Evolutionary conservation across 139 green algal genomes (phyloP), one percentile per base, ranked within the genome.

Genomic region (Chlamydomonas asymmetrica): DNA sequence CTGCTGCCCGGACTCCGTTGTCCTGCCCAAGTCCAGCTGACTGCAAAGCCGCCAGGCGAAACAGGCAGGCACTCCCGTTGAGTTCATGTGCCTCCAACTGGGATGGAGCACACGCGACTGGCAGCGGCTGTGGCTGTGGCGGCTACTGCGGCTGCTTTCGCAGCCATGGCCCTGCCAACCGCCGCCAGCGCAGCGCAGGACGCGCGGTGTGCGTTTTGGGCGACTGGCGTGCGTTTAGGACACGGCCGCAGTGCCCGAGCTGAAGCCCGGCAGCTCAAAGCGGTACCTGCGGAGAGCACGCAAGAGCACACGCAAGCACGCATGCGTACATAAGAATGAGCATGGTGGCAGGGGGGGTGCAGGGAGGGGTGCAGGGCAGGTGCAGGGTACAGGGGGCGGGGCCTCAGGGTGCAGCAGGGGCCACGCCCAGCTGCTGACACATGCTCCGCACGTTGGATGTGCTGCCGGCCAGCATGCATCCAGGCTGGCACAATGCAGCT

Each of bases 201-300:
- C n/a, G n/a, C n/a, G n/a, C n/a, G n/a, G n/a, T n/a, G n/a, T n/a
- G n/a, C n/a, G n/a, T n/a, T n/a, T n/a, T n/a, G n/a, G n/a, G n/a
- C n/a, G n/a, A n/a, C n/a, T n/a, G n/a, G n/a, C 52, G 52, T 7
- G 25, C 48, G 61, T 45, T 87, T 91, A 96, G 16, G 89, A 94
- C 13, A 96, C 87, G 29, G 85, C 79, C 22, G 88, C 89, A 1
- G 84, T 94, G 70, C 93, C 93, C 35, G 84, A 87, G 61, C 83
- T 93, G 86, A 97, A 97, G 67, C 93, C 93, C 35, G 92, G 90
- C 79, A 86, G 72, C 84, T 94, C 80, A 78, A 94, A 97, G 37
- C 86, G 83, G 80, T 88, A 91, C 43, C 63, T 45, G 16, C 75
- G 49, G 43, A 60, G 57, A 37, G 64, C 52, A 25, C n/a, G 35